Percentiles rank a stretch among this genome's conserved stretches.
phyloP scores from a whole-genome alignment of 192 early-diverging fungal genomes.

The Umbelopsis sp. region DNA sequence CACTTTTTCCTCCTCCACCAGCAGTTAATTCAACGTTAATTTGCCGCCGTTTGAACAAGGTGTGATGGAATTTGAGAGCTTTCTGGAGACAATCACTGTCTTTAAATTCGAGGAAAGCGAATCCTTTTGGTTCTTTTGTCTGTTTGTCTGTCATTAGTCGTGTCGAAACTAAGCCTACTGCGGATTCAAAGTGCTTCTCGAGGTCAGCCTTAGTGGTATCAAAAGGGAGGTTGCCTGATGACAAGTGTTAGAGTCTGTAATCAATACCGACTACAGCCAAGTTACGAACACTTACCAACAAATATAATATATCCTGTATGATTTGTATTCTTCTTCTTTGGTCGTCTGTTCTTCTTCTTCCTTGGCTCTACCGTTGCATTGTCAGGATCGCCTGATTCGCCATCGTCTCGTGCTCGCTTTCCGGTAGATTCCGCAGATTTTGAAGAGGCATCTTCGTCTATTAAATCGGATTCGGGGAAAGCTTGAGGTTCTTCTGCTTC shows the following conservation, averaged over 20 bases:
- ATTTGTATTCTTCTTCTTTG: slow-evolving; percentile 26
- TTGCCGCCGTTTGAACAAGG: slow-evolving; percentile 59
- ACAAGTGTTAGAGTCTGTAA: not conserved
- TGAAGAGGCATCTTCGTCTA: slow-evolving; percentile 31
- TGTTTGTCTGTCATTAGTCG: slow-evolving; percentile 70
- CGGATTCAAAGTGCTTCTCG: slow-evolving; percentile 58
- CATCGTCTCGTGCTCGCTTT: slow-evolving; percentile 8
- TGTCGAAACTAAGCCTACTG: slow-evolving; percentile 56
- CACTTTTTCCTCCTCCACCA: slow-evolving; percentile 69
- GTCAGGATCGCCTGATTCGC: slow-evolving; percentile 17
- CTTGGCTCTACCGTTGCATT: slow-evolving; percentile 24
- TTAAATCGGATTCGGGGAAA: slow-evolving; percentile 36
- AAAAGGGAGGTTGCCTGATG: slow-evolving; percentile 62
- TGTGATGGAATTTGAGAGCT: slow-evolving; percentile 67
- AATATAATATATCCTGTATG: slow-evolving; percentile 56
- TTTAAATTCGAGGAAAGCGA: slow-evolving; percentile 72
- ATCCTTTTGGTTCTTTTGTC: slow-evolving; percentile 71
- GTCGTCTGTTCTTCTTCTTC: slow-evolving; percentile 40
- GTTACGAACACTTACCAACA: slow-evolving; percentile 45
- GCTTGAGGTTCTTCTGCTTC: slow-evolving; percentile 26
- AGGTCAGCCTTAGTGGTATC: slow-evolving; percentile 65
- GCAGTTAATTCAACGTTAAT: slow-evolving; percentile 77
- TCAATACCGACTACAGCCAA: not conserved
- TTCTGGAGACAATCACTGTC: slow-evolving; percentile 40
- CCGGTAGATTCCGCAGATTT: not conserved